Evolutionary conservation across 2,329 filamentous ascomycete genomes (phyloP), one percentile per base, ranked within the genome.

Genomic region (Apiospora hydei): DNA sequence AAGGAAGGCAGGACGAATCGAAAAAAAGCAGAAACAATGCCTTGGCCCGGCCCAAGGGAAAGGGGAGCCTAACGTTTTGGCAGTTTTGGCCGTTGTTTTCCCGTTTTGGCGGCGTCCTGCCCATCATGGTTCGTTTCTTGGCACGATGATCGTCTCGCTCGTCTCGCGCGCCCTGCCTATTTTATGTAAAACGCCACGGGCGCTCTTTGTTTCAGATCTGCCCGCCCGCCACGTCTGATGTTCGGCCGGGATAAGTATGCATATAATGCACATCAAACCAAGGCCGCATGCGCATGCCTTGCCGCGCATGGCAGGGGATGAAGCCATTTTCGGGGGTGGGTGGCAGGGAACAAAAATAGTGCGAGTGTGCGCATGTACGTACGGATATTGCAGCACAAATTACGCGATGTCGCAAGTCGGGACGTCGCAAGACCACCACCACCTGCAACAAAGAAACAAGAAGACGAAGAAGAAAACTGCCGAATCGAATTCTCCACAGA

Each of bases 211-310:
- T 61, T 61, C 53, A 61, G 53, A 61, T 61, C 53, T 18, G 53
- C 53, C 53, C 53, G 53, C 53, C 26, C 53, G 30, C 53, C 30
- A 21, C 53, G 53, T 61, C 53, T 61, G 53, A 61, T 38, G 30
- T 38, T 61, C 53, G 53, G 6, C 53, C 30, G 8, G 53, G 30
- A 61, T 61, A 10, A 11, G 16, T 57, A 57, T 57, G 51, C 51
- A 57, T 57, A 57, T 57, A 57, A 57, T 57, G 51, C 26, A 34
- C 51, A 57, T 57, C 51, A 34, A 34, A 34, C 51, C 51, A 30
- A 24, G 24, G 3, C 11, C 3, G 13, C 10, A 13, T 53, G n/a
- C n/a, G 41, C n/a, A 26, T 38, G 5, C 34, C 34, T 30, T 30
- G 26, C 26, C 26, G 26, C 26, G 26, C 26, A 30, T 30, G 26